These are phyloP conservation scores for Apiospora sp. DNA, from an alignment of 2,329 filamentous ascomycete species.

Conservation along the genomic window DNA sequence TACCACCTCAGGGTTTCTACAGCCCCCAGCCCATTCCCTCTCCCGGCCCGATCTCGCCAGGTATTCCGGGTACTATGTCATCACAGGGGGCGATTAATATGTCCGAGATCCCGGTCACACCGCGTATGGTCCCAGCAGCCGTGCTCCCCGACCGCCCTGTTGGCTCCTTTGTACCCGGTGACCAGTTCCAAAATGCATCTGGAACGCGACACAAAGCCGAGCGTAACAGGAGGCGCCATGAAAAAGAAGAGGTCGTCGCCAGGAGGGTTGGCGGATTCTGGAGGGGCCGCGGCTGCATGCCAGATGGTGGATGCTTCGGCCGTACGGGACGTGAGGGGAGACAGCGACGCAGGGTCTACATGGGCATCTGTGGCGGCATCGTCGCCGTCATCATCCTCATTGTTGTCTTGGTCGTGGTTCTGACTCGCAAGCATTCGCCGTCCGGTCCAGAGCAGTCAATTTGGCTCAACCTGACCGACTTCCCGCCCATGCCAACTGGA, in stretches of 20 bases:
- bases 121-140: slow-evolving; percentile 33
- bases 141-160: slow-evolving; percentile 53
- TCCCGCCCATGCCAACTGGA: slow-evolving; percentile 86
- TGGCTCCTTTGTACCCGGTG: slow-evolving; percentile 55
- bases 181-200: slow-evolving; percentile 50
- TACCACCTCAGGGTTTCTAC: slow-evolving; percentile 61
- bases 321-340: slow-evolving; percentile 69
- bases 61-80: slow-evolving; percentile 67
- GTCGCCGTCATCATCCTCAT: slow-evolving; percentile 65
- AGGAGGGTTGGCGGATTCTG: slow-evolving; percentile 67
- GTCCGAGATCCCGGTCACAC: slow-evolving; percentile 63
- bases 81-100: slow-evolving; percentile 68
- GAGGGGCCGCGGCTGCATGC: slow-evolving; percentile 71
- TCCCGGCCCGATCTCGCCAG: slow-evolving; percentile 69
- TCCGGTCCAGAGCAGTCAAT: slow-evolving; percentile 48
- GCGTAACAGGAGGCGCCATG: slow-evolving; percentile 61
- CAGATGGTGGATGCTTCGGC: slow-evolving; percentile 70
- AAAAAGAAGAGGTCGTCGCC: slow-evolving; percentile 71
- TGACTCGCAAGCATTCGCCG: slow-evolving; percentile 52
- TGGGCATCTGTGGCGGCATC: slow-evolving; percentile 58
- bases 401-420: slow-evolving; percentile 64
- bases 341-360: slow-evolving; percentile 67
- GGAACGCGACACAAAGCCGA: slow-evolving; percentile 56
- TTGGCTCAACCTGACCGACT: slow-evolving; percentile 88
- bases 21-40: slow-evolving; percentile 61